Evolutionary conservation across 306 rosid species (phyloP), one percentile per base, ranked within the genome.

Genomic region (Cucumis cinereus): DNA sequence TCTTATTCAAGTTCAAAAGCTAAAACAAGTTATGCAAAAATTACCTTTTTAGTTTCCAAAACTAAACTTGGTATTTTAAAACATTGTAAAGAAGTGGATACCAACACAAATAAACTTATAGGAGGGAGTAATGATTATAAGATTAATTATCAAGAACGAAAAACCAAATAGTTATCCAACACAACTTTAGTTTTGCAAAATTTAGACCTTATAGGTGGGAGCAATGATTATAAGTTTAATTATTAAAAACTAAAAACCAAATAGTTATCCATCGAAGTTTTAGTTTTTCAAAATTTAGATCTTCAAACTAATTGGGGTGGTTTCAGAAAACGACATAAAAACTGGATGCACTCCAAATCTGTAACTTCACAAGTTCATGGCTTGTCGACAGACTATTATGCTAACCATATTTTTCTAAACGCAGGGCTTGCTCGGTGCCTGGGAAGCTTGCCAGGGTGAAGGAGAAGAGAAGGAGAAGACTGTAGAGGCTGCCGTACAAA

Each of bases 391-490:
- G 71, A 38, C 28, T 20, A 20, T 5, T 7, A n/a, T n/a, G 40
- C 17, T 17, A 0, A 38, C 52, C 73, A 20, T 66, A n/a, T 10
- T 10, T 66, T 40, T 66, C 10, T 26, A 12, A 79, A 68, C 33
- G 54, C 43, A 87, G 89, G 84, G 89, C 20, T 36, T 85, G 79
- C 84, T 88, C 23, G 79, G 91, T 5, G 28, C 84, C 45, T 87
- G 89, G 93, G 79, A 78, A 70, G 88, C 93, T 16, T 63, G 77
- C 64, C 79, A 81, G 82, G 76, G 84, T 30, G 81, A 82, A 14
- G 89, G 85, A 74, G 76, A 79, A 3, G 89, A 79, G 58, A 83
- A 88, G 8, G 85, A 81, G 56, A 78, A 88, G 63, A 83, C 89
- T 13, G 78, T 82, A 55, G 82, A 83, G 30, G 84, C 87, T 84